Conservation (phyloP, 352 stramenopile genomes). For the Peronospora belbahrii region DNA sequence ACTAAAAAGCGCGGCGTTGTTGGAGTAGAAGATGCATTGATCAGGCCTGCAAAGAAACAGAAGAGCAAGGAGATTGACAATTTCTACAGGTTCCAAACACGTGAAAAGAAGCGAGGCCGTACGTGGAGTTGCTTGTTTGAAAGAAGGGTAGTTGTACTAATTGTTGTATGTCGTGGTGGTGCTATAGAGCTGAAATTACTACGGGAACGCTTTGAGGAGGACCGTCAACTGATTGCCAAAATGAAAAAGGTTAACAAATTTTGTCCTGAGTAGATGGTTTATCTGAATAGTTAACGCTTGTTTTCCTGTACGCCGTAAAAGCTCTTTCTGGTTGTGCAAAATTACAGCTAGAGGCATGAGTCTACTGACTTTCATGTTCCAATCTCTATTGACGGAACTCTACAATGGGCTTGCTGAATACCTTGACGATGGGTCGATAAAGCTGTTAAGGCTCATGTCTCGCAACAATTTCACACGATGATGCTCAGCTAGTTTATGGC, state of each 20-base stretch:
- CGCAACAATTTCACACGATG: no score
- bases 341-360: no score
- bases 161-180: background rate
- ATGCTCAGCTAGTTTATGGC: no score
- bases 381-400: no score
- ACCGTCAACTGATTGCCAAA: conserved; percentile 67
- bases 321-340: background rate
- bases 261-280: conserved; percentile 51
- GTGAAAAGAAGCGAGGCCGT: conserved; percentile 82
- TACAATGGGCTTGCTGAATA: no score
- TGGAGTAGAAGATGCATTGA: conserved; percentile 42
- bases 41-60: conserved; percentile 64
- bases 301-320: background rate
- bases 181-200: conserved; percentile 68
- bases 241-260: conserved; percentile 81
- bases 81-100: conserved; percentile 84
- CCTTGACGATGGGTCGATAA: no score
- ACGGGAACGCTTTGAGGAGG: conserved; percentile 79
- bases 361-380: no score
- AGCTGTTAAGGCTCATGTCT: no score
- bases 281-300: background rate
- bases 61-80: conserved; percentile 76
- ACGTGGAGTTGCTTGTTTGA: conserved; percentile 20
- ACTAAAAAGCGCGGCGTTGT: conserved; percentile 62
- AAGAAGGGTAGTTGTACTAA: background rate